Percentiles rank a stretch among this genome's conserved stretches.
These are phyloP conservation scores for Gaertneriomyces semiglobifer DNA, from an alignment of 192 early-diverging fungal species.

Conservation along the genomic window DNA sequence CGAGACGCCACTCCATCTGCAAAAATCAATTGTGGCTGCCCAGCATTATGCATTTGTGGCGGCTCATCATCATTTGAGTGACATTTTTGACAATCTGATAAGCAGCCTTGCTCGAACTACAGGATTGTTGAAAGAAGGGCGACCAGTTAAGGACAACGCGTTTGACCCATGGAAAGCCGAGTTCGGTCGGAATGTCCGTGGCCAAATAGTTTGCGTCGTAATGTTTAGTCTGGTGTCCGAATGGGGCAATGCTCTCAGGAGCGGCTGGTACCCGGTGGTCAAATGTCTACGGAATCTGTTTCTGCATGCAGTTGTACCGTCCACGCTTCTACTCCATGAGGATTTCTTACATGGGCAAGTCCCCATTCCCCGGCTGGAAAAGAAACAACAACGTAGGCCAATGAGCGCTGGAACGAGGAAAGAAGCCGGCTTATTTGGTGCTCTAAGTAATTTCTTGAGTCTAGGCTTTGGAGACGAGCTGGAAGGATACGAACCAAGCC, in stretches of 20 bases:
- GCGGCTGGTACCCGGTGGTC: conserved; percentile 72
- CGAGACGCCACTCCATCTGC: conserved; percentile 69
- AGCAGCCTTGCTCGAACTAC: conserved; percentile 71
- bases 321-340: conserved; percentile 62
- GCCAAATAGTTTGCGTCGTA: conserved; percentile 88
- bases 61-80: conserved; percentile 64
- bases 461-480: conserved; percentile 54
- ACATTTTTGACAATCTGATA: conserved; percentile 79
- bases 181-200: conserved; percentile 84
- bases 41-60: conserved; percentile 72
- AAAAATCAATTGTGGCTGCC: conserved; percentile 78
- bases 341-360: conserved; percentile 70
- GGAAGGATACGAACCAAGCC: conserved; percentile 50
- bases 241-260: conserved; percentile 63
- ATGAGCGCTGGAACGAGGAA: conserved; percentile 28
- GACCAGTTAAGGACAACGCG: neutral
- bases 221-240: conserved; percentile 72
- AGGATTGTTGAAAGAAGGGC: conserved; percentile 51
- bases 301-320: conserved; percentile 70
- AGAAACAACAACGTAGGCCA: conserved; percentile 12
- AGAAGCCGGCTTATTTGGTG: conserved; percentile 71
- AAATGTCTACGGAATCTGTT: conserved; percentile 74
- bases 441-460: conserved; percentile 71
- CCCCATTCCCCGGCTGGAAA: conserved; percentile 56
- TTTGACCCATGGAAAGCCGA: conserved; percentile 65